These are phyloP conservation scores for Calonectria pauciramosa DNA, from an alignment of 2,329 filamentous ascomycete species.

Conservation along the genomic window DNA sequence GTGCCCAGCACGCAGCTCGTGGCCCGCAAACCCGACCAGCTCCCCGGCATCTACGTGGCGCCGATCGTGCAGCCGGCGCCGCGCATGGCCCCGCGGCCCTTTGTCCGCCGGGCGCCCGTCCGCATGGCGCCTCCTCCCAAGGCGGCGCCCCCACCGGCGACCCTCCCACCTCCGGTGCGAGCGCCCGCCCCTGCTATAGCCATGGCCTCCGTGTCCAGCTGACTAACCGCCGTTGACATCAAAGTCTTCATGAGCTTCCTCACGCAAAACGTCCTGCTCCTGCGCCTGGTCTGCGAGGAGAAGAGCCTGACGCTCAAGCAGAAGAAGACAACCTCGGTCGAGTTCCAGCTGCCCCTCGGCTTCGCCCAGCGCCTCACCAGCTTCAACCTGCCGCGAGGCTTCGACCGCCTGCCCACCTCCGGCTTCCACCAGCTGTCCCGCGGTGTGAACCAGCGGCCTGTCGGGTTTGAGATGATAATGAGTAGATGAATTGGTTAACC, in stretches of 20 bases:
- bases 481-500: not conserved
- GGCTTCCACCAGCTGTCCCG: not conserved
- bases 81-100: not conserved
- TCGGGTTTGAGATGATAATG: slow-evolving; percentile 8
- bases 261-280: not conserved
- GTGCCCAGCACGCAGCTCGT: not conserved
- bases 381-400: not conserved
- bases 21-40: not conserved
- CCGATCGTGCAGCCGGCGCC: slow-evolving; percentile 7
- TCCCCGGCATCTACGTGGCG: not conserved
- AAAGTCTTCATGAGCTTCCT: not conserved
- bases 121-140: not conserved
- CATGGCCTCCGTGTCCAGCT: slow-evolving; percentile 8
- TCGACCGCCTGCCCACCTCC: not conserved
- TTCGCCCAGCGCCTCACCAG: not conserved
- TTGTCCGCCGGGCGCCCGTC: not conserved
- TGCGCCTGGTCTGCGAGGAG: slow-evolving; percentile 2
- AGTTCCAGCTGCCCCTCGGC: not conserved
- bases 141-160: not conserved
- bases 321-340: not conserved
- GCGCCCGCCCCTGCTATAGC: not conserved
- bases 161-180: slow-evolving; percentile 1
- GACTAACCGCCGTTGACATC: not conserved
- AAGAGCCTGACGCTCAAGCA: not conserved
- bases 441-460: not conserved